Base-by-base conservation (phyloP, 2,329 filamentous ascomycete genomes). In the Boeremia lycopersici region DNA sequence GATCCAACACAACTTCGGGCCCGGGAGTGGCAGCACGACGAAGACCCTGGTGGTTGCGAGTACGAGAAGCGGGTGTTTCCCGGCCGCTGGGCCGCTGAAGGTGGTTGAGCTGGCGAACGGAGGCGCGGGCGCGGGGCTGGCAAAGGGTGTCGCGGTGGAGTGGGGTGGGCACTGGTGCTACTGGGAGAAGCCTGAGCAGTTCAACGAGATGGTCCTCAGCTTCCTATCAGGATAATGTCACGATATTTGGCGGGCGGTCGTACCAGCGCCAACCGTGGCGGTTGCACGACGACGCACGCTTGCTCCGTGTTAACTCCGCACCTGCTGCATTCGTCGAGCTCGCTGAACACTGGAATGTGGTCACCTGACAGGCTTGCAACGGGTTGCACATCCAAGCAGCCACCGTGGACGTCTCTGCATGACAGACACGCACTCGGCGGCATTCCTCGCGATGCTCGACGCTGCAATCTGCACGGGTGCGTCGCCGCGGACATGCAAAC, bases 91-190 rank as follows among this genome's bases (percentile, higher is more conserved):
- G 3, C 61, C 62, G 3, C 41, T 69, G 5, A 63, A 59, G n/a
- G 64, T 65, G 1, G 63, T 67, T 1, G 53, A 62, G 4, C 30
- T 69, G 40, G 60, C 64, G 2, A 67, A 67, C 29, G 61, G 58
- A 23, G 57, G 44, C 5, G 41, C 15, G 1, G 41, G 52, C 11
- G 40, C 45, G 1, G 60, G 54, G 26, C 39, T 51, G 15, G 65
- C 66, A 0, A 58, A 47, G 39, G 65, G 66, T 10, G 54, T 67
- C 1, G 49, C 40, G 2, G 53, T 69, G 3, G 56, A 62, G 19
- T 68, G 63, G 65, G 67, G 68, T n/a, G 68, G 68, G 4, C 68
- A 71, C 47, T 71, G 68, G 68, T 69, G 65, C 39, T 71, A 68
- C 38, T 71, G 67, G 66, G 68, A 71, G 53, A 49, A 66, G 25